Evolutionary conservation across 495 filamentous ascomycete species (phyloP).

Genomic region (Penicillium maclennaniae): DNA sequence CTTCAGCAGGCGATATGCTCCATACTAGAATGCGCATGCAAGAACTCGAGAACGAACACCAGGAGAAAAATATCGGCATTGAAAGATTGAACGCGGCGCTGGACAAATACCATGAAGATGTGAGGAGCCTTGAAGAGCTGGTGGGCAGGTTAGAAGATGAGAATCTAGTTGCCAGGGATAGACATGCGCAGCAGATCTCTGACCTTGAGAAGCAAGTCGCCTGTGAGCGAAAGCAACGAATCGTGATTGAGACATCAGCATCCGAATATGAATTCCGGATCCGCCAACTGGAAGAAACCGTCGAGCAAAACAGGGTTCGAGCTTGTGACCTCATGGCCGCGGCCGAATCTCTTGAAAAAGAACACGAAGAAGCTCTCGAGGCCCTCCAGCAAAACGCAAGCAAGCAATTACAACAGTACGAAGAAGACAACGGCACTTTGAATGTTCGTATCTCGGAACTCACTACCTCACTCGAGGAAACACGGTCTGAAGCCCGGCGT

Average conservation of each 20-base stretch:
- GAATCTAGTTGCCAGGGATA: constrained; percentile 30
- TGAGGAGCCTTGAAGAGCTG: constrained; percentile 57
- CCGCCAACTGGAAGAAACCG: constrained; percentile 35
- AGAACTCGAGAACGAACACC: constrained; percentile 48
- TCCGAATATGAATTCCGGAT: constrained; percentile 34
- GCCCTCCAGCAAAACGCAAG: constrained; percentile 27
- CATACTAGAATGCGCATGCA: constrained; percentile 42
- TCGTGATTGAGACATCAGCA: constrained; percentile 32
- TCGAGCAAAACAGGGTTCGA: constrained; percentile 34
- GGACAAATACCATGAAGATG: constrained; percentile 60
- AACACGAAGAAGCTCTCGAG: constrained; percentile 22
- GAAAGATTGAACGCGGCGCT: constrained; percentile 60
- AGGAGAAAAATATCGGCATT: constrained; percentile 56
- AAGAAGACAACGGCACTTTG: constrained; percentile 40
- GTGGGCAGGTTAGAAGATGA: constrained; percentile 58
- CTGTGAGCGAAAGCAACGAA: constrained; percentile 33
- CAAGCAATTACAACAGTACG: constrained; percentile 32
- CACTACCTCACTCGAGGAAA: constrained; percentile 33
- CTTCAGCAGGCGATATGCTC: constrained; percentile 50
- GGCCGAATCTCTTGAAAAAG: constrained; percentile 32
- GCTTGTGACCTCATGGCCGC: constrained; percentile 34
- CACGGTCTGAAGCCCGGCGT: constrained; percentile 30
- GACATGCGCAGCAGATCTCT: constrained; percentile 34
- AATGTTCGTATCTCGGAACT: constrained; percentile 40
- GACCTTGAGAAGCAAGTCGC: constrained; percentile 38